Conservation (phyloP, 257 asterid species). For the Solanum medicagineum region DNA sequence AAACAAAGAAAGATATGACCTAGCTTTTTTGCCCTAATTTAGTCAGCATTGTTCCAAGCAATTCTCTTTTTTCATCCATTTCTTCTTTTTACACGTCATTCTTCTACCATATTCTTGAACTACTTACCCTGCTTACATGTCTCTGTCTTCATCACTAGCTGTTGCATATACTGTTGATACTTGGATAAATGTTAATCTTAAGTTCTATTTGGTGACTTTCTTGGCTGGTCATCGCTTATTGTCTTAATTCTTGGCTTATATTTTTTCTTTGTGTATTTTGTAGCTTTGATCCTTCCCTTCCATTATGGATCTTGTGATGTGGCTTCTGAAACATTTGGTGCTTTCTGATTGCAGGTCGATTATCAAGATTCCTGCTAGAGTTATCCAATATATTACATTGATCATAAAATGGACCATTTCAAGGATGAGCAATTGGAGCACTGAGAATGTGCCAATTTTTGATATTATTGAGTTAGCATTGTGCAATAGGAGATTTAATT, state of each 20-base stretch:
- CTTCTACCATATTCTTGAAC: neutral
- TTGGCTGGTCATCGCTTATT: neutral
- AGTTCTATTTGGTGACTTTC: neutral
- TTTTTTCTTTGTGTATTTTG: neutral
- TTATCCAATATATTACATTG: conserved; percentile 16
- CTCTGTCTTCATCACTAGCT: neutral
- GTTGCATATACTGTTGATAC: neutral
- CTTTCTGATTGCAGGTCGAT: conserved; percentile 48
- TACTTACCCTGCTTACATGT: neutral
- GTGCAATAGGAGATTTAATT: conserved; percentile 58
- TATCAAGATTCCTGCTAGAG: conserved; percentile 45
- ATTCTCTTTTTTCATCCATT: neutral
- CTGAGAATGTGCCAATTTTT: conserved; percentile 23
- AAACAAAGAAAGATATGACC: neutral
- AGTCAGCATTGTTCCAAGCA: neutral
- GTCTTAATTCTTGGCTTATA: neutral
- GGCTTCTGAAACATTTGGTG: neutral
- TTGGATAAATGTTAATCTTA: neutral
- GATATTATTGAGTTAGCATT: conserved; percentile 39
- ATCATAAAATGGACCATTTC: conserved; percentile 26
- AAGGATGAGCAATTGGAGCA: conserved; percentile 31
- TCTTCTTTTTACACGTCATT: neutral
- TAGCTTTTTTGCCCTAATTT: neutral
- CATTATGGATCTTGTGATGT: neutral
- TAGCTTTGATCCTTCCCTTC: neutral